These are phyloP conservation scores for Nicotiana tomentosiformis DNA, from an alignment of 257 asterid genomes.

Conservation along the genomic window DNA sequence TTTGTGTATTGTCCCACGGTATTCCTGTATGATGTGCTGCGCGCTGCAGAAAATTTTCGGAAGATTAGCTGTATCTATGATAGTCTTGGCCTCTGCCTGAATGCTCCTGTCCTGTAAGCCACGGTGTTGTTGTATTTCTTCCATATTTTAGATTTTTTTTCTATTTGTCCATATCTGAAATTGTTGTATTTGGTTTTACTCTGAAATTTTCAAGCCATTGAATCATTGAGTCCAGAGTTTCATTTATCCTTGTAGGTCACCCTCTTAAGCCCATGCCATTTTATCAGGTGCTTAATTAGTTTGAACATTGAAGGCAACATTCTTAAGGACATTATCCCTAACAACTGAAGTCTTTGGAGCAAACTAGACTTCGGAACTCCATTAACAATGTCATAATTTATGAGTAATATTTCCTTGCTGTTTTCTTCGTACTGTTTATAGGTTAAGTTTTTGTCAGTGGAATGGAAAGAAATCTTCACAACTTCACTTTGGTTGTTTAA, in stretches of 20 bases:
- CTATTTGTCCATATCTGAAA: conserved; percentile 47
- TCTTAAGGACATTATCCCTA: neutral
- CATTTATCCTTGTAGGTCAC: neutral
- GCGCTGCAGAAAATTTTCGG: conserved; percentile 19
- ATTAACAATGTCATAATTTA: neutral
- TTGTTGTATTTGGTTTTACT: conserved; percentile 38
- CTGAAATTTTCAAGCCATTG: neutral
- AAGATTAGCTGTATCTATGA: conserved; percentile 23
- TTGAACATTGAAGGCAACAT: neutral
- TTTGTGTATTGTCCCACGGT: conserved; percentile 11
- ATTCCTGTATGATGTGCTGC: conserved; percentile 9
- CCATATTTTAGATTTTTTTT: conserved; percentile 36
- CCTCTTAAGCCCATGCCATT: neutral
- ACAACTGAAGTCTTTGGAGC: neutral
- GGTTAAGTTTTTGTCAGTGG: neutral
- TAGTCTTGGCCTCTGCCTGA: conserved; percentile 45
- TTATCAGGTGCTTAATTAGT: conserved; percentile 4
- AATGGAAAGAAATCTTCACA: neutral
- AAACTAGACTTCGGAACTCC: neutral
- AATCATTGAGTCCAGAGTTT: neutral
- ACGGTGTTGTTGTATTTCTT: conserved; percentile 40
- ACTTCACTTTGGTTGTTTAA: neutral
- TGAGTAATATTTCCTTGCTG: neutral
- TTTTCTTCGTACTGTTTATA: neutral
- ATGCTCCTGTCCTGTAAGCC: conserved; percentile 65